Percentiles rank a stretch among this genome's conserved stretches.
Evolutionary conservation across 1,284 basidiomycete genomes (phyloP).

Genomic region (Rugosomyces carneus): DNA sequence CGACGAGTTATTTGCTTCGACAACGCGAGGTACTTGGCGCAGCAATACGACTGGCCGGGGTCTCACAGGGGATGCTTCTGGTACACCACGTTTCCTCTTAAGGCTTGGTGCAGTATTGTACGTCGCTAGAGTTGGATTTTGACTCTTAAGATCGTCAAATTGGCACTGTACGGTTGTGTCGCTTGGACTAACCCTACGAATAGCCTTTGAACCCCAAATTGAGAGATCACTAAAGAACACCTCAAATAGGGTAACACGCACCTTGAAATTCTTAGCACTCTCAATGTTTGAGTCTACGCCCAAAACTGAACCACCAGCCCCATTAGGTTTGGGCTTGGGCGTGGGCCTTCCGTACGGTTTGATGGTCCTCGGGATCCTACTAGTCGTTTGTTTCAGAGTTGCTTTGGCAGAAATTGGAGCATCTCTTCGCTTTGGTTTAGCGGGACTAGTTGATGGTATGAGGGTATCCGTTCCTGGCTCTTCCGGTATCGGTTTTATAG

Average conservation of each 20-base stretch:
- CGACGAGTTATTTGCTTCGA: constrained; percentile 11
- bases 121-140: background rate
- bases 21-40: constrained; percentile 23
- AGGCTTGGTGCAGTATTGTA: constrained; percentile 17
- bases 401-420: constrained; percentile 33
- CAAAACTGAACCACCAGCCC: background rate
- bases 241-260: constrained; percentile 1
- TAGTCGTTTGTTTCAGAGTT: constrained; percentile 48
- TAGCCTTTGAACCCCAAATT: background rate
- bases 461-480: constrained; percentile 16
- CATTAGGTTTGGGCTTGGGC: constrained; percentile 10
- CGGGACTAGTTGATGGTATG: constrained; percentile 7
- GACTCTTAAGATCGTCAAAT: constrained; percentile 3
- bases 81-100: constrained; percentile 33
- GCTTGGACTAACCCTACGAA: background rate
- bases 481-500: constrained; percentile 25
- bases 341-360: constrained; percentile 58
- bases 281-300: constrained; percentile 13
- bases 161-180: background rate
- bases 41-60: constrained; percentile 23
- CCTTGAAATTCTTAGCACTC: constrained; percentile 2
- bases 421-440: constrained; percentile 10
- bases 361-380: constrained; percentile 60
- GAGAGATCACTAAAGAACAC: background rate
- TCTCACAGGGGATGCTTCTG: constrained; percentile 22